Evolutionary conservation across 2,329 filamentous ascomycete species (phyloP).

Genomic region (Mycosphaerella arachidis): DNA sequence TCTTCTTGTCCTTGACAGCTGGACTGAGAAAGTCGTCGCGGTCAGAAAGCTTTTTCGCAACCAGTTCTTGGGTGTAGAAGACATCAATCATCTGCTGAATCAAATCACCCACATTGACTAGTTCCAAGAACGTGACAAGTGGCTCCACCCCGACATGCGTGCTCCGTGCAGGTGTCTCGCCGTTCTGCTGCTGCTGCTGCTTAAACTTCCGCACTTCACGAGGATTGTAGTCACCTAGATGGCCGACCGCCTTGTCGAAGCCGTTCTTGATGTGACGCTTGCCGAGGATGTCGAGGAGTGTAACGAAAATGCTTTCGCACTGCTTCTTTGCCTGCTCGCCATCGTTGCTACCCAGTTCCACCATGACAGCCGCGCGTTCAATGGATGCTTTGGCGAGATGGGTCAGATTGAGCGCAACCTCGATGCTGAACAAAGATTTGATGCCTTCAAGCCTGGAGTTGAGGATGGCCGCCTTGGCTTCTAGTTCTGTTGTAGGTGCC

Average conservation of each 20-base stretch:
- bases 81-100: slow-evolving; percentile 99
- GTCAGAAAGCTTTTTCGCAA: slow-evolving; percentile 75
- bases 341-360: slow-evolving; percentile 67
- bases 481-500: slow-evolving; percentile 82
- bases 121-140: slow-evolving; percentile 89
- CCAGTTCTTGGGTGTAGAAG: slow-evolving; percentile 94
- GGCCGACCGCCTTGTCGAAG: slow-evolving; percentile 86
- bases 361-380: slow-evolving; percentile 78
- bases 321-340: slow-evolving; percentile 82
- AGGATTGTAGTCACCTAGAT: slow-evolving; percentile 87
- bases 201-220: slow-evolving; percentile 65
- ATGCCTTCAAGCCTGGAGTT: slow-evolving; percentile 91
- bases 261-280: slow-evolving; percentile 84
- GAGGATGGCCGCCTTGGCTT: slow-evolving; percentile 97
- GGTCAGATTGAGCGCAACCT: slow-evolving; percentile 84
- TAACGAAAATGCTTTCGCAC: slow-evolving; percentile 84
- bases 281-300: slow-evolving; percentile 77
- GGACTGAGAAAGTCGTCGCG: slow-evolving; percentile 92
- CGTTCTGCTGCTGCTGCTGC: slow-evolving; percentile 15
- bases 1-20: slow-evolving; percentile 91
- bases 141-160: slow-evolving; percentile 65
- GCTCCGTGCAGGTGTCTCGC: slow-evolving; percentile 4
- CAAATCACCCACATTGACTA: slow-evolving; percentile 95
- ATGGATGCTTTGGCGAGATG: slow-evolving; percentile 84
- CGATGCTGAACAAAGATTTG: slow-evolving; percentile 90